Conservation (phyloP, 78 protist genomes). For the Monosiga brevicollis region DNA sequence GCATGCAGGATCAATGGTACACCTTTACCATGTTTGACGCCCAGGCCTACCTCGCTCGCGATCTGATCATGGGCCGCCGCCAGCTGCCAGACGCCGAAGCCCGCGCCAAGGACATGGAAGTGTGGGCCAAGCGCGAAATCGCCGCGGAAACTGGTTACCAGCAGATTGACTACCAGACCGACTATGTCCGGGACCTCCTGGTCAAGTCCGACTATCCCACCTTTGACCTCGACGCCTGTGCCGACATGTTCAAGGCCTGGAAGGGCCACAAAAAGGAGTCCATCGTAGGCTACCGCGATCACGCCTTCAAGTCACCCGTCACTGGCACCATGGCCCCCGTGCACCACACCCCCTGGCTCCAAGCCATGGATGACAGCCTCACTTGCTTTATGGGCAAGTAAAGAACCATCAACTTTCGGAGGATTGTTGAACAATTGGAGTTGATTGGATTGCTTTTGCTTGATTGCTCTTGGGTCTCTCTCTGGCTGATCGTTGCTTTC, state of each 20-base stretch:
- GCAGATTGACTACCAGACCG: constrained; percentile 1
- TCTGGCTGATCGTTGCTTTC: too few relatives aligned
- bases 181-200: constrained; percentile 6
- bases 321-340: constrained; percentile 4
- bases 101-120: neutral
- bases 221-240: neutral
- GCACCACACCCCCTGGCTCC: constrained; percentile 15
- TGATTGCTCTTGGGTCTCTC: too few relatives aligned
- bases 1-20: constrained; percentile 28
- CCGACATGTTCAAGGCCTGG: constrained; percentile 3
- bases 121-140: neutral
- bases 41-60: constrained; percentile 13
- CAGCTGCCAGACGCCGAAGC: constrained; percentile 2
- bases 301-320: constrained; percentile 1
- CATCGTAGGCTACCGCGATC: constrained; percentile 9
- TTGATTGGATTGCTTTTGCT: too few relatives aligned
- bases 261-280: constrained; percentile 2
- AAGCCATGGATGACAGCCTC: constrained; percentile 19
- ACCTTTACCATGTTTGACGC: constrained; percentile 22
- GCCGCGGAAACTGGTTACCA: neutral
- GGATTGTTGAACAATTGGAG: too few relatives aligned
- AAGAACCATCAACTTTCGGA: too few relatives aligned
- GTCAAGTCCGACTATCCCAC: constrained; percentile 1
- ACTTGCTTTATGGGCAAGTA: too few relatives aligned
- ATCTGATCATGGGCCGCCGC: constrained; percentile 6